phyloP scores from a whole-genome alignment of 129 eudicot genomes.

The Gnaphalium uliginosum region DNA sequence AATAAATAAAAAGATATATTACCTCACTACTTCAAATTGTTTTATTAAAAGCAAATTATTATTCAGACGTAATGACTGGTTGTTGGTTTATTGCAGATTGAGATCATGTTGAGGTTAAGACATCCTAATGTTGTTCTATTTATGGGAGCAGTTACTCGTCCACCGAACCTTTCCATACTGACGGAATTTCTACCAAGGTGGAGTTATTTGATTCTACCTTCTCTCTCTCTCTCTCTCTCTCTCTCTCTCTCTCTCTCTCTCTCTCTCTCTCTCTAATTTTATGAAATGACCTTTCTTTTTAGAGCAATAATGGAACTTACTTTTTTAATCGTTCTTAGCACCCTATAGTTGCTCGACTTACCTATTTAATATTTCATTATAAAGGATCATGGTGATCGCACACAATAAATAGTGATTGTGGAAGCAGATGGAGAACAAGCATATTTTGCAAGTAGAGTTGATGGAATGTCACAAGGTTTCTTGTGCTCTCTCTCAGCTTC shows the following conservation, averaged over 20 bases:
- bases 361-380: conserved; percentile 2
- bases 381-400: conserved; percentile 12
- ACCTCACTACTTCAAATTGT: not conserved
- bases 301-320: too few species aligned
- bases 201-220: not conserved
- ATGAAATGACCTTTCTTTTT: not conserved
- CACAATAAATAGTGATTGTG: conserved; percentile 16
- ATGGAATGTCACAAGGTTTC: not conserved
- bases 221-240: too few species aligned
- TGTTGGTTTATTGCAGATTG: conserved; percentile 61
- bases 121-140: conserved; percentile 99
- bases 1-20: too few species aligned
- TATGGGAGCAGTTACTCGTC: conserved; percentile 98
- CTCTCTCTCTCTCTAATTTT: not conserved
- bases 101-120: conserved; percentile 92
- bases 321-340: too few species aligned
- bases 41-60: not conserved
- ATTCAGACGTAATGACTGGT: not conserved
- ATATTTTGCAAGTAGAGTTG: not conserved
- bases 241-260: too few species aligned
- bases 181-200: conserved; percentile 97
- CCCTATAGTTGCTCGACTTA: too few species aligned
- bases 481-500: not conserved
- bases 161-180: conserved; percentile 92
- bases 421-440: not conserved